A percentile compares a stretch with the other conserved stretches of the same genome.
Evolutionary conservation across 2,329 filamentous ascomycete genomes (phyloP).

Genomic region (Colletotrichum gigasporum): DNA sequence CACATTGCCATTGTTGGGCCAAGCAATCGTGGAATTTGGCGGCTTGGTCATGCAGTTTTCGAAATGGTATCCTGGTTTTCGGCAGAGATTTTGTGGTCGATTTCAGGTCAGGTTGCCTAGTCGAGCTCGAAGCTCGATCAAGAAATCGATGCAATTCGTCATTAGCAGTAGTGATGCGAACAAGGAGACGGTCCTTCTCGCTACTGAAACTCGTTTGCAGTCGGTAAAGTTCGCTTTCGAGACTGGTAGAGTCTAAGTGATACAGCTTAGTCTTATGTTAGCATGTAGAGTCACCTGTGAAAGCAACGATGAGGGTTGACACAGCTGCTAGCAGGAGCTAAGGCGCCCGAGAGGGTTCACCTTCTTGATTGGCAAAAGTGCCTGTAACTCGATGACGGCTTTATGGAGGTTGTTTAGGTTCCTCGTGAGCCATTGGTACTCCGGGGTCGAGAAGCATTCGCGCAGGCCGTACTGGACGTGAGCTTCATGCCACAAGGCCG

Average conservation of each 20-base stretch:
- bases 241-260: background rate
- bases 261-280: background rate
- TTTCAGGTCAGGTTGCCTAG: background rate
- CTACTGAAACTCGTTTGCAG: conserved; percentile 10
- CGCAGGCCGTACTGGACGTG: conserved; percentile 1
- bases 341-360: no score
- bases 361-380: background rate
- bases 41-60: background rate
- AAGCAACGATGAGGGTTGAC: no score
- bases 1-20: background rate
- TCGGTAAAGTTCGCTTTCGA: conserved; percentile 11
- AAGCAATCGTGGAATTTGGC: background rate
- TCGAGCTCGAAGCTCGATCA: background rate
- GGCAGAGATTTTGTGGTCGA: background rate
- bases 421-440: conserved; percentile 1
- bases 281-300: background rate
- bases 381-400: background rate
- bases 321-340: no score
- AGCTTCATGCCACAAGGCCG: background rate
- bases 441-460: background rate
- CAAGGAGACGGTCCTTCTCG: conserved; percentile 1
- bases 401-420: background rate
- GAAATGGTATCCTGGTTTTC: background rate
- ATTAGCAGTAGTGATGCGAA: background rate
- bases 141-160: conserved; percentile 8